These are phyloP conservation scores for Aureobasidium melanogenum DNA, from an alignment of 2,329 filamentous ascomycete genomes.

Conservation along the genomic window DNA sequence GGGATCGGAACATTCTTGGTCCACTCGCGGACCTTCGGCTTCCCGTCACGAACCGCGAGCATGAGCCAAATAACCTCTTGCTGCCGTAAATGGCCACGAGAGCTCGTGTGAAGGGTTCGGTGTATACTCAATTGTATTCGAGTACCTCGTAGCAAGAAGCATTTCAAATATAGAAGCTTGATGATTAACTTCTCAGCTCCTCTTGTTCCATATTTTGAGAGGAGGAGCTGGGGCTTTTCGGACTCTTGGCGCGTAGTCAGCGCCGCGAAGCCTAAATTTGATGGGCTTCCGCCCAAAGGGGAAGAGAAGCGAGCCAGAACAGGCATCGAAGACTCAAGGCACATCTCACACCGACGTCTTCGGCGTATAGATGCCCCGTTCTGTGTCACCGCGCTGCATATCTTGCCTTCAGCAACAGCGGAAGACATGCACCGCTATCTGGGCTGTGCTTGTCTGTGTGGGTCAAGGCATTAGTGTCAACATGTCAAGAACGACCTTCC, in stretches of 20 bases:
- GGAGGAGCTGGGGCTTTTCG: not conserved
- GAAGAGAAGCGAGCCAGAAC: not conserved
- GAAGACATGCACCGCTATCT: not conserved
- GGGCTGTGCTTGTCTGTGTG: slow-evolving; percentile 2
- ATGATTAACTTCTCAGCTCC: not conserved
- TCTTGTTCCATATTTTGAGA: not conserved
- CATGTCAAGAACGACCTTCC: not conserved
- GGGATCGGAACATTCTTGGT: not conserved
- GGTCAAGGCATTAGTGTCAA: not conserved
- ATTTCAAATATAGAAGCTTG: not conserved
- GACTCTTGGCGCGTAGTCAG: not conserved
- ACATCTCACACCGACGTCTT: not conserved
- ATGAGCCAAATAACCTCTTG: not conserved
- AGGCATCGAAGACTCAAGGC: not conserved
- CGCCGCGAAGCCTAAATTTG: not conserved
- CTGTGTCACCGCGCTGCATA: not conserved
- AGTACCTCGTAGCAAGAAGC: not conserved
- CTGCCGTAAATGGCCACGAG: not conserved
- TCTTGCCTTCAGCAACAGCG: not conserved
- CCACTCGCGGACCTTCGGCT: not conserved
- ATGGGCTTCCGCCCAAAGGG: not conserved
- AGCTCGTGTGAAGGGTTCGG: not conserved
- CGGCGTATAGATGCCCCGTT: not conserved
- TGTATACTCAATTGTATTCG: not conserved
- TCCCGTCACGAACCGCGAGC: not conserved